Evolutionary conservation across 805 yeast species (phyloP), one percentile per base, ranked within the genome.

Genomic region (Lachancea quebecensis): DNA sequence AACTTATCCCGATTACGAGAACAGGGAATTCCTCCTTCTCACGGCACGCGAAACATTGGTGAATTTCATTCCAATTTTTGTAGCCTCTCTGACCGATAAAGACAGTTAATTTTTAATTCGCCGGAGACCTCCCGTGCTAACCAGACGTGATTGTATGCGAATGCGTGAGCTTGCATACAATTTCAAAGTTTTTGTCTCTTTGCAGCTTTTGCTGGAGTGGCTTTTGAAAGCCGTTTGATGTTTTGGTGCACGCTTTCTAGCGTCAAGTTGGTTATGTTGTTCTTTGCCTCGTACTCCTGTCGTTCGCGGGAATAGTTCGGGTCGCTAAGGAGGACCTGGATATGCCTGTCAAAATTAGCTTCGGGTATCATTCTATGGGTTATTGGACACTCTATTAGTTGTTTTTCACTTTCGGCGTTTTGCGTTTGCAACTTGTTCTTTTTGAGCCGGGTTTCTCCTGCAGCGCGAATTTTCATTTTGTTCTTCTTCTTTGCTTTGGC

Each of bases 291-390:
- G 60, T 75, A 83, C 35, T 71, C 76, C 27, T 50, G 65, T 56
- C 78, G 80, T 60, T 87, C 88, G 45, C 78, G 79, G 51, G 78
- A 74, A 65, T 85, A 86, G 52, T 77, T 71, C 2, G 96, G 95
- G 62, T 90, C 95, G 38, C 90, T 66, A 32, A 86, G 68, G 45
- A 84, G 68, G 12, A 80, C 75, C 48, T 77, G 75, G 52, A 90
- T 69, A 60, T 91, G 97, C 49, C 73, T 75, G 48, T 78, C 82
- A 58, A 84, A 87, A 50, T 81, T 69, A 35, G 73, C 71, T 53
- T 85, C 93, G 0, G 90, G 83, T 1, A 90, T 74, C 57, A 73
- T 56, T 55, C 79, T 74, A 1, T 82, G 82, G 0, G 96, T 85
- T 35, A 85, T 69, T n/a, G 96, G 96, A 58, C 96, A 87, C 50